Conservation (phyloP, 495 filamentous ascomycete species). For the Astrothelium subdiscretum region DNA sequence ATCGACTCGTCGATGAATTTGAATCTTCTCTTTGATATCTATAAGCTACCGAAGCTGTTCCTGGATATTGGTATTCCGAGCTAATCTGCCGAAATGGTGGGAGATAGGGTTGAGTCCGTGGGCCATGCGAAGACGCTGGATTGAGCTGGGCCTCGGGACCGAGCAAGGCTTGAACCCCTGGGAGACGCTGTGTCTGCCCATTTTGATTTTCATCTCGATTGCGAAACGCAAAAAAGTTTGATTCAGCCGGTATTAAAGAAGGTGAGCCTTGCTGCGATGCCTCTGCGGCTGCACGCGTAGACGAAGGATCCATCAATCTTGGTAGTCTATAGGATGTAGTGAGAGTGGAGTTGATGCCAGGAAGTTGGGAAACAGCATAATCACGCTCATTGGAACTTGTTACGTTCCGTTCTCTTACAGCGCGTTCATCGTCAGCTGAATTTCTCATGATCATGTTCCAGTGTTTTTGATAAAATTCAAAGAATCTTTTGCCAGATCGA, state of each 20-base stretch:
- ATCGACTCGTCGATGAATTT: neutral
- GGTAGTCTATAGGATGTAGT: neutral
- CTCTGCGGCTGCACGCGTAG: neutral
- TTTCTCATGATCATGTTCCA: neutral
- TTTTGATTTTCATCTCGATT: neutral
- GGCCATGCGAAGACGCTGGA: neutral
- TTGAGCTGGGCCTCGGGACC: neutral
- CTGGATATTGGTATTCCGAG: neutral
- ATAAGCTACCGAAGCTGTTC: neutral
- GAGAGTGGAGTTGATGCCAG: neutral
- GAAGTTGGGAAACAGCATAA: neutral
- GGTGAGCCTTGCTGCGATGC: neutral
- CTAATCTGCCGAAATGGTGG: neutral
- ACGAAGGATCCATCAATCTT: neutral
- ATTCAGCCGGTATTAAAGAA: neutral
- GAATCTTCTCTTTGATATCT: neutral
- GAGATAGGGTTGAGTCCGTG: neutral
- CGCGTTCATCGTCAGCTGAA: neutral
- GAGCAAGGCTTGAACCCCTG: neutral
- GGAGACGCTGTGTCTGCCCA: neutral
- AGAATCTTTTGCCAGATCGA: neutral
- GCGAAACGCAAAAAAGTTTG: neutral
- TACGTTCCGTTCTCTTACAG: neutral
- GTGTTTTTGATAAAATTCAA: neutral
- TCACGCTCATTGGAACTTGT: neutral